These are phyloP conservation scores for Alternaria arborescens DNA, from an alignment of 2,329 filamentous ascomycete genomes.

Conservation along the genomic window DNA sequence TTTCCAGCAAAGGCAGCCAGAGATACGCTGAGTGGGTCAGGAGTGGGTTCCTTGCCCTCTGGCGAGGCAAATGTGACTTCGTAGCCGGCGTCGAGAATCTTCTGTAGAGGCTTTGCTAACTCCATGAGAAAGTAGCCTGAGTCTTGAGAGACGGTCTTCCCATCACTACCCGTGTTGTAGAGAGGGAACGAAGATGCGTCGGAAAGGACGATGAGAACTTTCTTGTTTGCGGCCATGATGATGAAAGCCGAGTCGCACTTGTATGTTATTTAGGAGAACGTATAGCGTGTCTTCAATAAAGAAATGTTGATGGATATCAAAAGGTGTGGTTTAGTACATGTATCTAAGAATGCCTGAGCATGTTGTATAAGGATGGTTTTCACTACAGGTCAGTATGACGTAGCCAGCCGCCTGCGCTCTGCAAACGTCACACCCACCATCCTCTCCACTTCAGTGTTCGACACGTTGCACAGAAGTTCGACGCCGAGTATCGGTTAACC, in stretches of 20 bases:
- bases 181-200: constrained; percentile 52
- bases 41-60: constrained; percentile 52
- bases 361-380: background rate
- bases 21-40: constrained; percentile 55
- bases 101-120: constrained; percentile 42
- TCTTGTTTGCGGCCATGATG: constrained; percentile 48
- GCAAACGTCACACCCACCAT: constrained; percentile 10
- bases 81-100: constrained; percentile 45
- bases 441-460: background rate
- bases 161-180: constrained; percentile 36
- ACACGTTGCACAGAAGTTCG: background rate
- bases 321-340: background rate
- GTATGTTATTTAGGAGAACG: background rate
- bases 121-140: constrained; percentile 48
- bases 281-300: background rate
- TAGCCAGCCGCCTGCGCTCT: constrained; percentile 2
- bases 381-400: constrained; percentile 21
- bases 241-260: background rate
- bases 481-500: background rate
- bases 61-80: constrained; percentile 59
- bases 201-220: constrained; percentile 57
- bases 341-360: background rate
- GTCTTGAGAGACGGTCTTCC: constrained; percentile 36
- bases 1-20: constrained; percentile 58
- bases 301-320: background rate